Percentiles rank a stretch among this genome's conserved stretches.
Evolutionary conservation across 2,329 filamentous ascomycete genomes (phyloP).

Genomic region (Ceratocystis variospora): DNA sequence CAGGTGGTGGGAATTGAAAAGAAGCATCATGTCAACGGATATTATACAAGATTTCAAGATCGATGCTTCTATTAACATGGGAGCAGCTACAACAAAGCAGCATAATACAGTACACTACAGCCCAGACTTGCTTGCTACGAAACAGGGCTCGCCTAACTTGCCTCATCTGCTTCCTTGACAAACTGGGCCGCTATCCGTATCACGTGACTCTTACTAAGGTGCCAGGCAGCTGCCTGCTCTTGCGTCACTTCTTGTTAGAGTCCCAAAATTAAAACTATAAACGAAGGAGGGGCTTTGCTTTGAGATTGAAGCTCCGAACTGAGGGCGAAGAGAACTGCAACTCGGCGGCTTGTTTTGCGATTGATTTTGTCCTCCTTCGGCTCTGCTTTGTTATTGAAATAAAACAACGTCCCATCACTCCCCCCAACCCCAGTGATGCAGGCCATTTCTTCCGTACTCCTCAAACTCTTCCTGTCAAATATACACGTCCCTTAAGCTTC

Average conservation of each 20-base stretch:
- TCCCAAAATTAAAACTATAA: background rate
- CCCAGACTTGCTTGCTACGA: too few relatives aligned
- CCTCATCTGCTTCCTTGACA: too few relatives aligned
- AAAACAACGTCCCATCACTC: background rate
- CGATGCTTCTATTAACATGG: too few relatives aligned
- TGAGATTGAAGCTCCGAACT: background rate
- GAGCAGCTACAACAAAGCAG: too few relatives aligned
- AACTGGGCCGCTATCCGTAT: background rate
- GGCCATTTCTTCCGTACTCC: background rate
- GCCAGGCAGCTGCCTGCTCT: background rate
- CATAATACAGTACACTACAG: too few relatives aligned
- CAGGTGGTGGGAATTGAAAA: background rate
- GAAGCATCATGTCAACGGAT: background rate
- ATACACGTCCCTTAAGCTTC: background rate
- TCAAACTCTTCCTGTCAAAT: slow-evolving; percentile 4
- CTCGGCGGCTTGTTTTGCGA: background rate
- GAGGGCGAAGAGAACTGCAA: background rate
- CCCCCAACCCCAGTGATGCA: background rate
- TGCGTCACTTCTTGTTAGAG: background rate
- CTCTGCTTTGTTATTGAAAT: background rate
- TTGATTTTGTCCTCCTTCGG: background rate
- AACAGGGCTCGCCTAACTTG: too few relatives aligned
- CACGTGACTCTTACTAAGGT: background rate
- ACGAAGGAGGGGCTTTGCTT: slow-evolving; percentile 7
- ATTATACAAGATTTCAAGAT: too few relatives aligned